Conservation (phyloP, 2,329 filamentous ascomycete species). For the Myriosclerotinia scirpicola region DNA sequence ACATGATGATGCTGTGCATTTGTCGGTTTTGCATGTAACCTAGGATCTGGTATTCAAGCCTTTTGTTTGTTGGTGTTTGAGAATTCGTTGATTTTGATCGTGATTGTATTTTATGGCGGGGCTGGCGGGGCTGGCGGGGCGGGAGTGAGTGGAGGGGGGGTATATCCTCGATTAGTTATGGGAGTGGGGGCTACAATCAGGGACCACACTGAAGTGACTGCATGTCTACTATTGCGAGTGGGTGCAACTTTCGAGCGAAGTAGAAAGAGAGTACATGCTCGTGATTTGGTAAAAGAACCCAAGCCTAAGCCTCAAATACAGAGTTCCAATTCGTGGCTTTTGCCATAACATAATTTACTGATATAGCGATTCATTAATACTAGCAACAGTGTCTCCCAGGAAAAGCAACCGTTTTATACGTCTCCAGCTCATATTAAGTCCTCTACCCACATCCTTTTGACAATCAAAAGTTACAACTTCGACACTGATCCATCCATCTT, state of each 20-base stretch:
- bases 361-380: accelerated
- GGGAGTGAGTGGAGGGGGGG: too few species aligned
- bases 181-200: background rate
- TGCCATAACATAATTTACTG: background rate
- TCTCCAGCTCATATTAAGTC: too few species aligned
- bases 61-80: background rate
- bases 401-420: background rate
- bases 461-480: too few species aligned
- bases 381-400: background rate
- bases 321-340: accelerated
- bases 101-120: background rate
- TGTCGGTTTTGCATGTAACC: background rate
- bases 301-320: background rate
- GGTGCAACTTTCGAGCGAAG: background rate
- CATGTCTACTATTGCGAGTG: too few species aligned
- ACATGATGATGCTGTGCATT: background rate
- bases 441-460: too few species aligned
- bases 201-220: background rate
- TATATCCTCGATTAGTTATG: background rate
- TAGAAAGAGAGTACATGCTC: background rate
- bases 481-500: too few species aligned
- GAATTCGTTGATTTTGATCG: background rate
- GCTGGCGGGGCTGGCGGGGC: background rate
- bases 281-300: background rate
- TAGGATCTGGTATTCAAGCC: background rate